phyloP scores from a whole-genome alignment of 148 eudicot species.

The Vaccinium vitisidaea region DNA sequence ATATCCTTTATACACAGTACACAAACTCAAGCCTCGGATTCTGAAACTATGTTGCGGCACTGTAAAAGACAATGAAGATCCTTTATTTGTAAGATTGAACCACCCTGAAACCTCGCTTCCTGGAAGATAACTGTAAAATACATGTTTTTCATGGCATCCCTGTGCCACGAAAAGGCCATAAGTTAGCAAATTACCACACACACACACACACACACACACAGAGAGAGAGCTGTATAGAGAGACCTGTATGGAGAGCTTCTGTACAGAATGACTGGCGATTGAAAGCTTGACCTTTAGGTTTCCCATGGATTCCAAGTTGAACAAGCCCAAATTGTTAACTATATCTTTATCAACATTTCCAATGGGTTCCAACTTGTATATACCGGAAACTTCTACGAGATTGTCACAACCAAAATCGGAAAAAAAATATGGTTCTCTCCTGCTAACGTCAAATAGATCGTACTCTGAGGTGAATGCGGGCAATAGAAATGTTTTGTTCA shows the following conservation, averaged over 20 bases:
- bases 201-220: too few species aligned
- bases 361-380: too few species aligned
- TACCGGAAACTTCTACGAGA: not conserved
- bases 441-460: not conserved
- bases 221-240: not conserved
- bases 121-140: slow-evolving; percentile 13
- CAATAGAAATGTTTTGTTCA: not conserved
- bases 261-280: not conserved
- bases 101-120: not conserved
- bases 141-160: slow-evolving; percentile 12
- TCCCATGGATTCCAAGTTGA: too few species aligned
- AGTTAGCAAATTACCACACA: not conserved
- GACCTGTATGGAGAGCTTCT: not conserved
- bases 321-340: too few species aligned
- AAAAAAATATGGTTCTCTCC: not conserved
- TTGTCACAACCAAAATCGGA: not conserved
- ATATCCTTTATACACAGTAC: not conserved
- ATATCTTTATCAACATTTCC: too few species aligned
- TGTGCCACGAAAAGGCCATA: not conserved
- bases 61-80: not conserved
- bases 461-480: not conserved
- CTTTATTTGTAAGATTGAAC: not conserved
- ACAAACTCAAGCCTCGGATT: slow-evolving; percentile 8
- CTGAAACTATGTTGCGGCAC: not conserved
- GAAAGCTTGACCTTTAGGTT: not conserved